These are phyloP conservation scores for Russula lepida DNA, from an alignment of 768 basidiomycete genomes.

Conservation along the genomic window DNA sequence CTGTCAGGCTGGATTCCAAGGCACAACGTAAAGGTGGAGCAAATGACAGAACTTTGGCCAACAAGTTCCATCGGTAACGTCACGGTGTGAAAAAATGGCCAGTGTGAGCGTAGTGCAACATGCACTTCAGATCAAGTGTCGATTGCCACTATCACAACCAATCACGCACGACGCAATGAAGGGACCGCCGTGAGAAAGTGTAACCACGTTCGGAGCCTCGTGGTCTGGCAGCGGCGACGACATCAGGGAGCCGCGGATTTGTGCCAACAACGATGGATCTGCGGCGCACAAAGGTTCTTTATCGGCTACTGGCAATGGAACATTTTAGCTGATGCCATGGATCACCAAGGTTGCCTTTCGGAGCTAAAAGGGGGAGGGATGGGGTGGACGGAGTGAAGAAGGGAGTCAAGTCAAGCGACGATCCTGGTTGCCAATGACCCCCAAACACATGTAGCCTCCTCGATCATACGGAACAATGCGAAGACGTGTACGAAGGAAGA, in stretches of 20 bases:
- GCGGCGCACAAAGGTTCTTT: constrained; percentile 1
- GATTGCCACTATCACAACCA: constrained; percentile 4
- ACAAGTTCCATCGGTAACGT: background rate
- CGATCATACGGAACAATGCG: constrained; percentile 15
- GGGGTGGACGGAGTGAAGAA: background rate
- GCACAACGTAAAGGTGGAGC: background rate
- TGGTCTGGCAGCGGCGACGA: background rate
- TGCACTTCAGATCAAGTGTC: constrained; percentile 1
- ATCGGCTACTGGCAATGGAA: background rate
- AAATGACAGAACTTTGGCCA: constrained; percentile 14
- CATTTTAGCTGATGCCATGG: background rate
- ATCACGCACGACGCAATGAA: background rate
- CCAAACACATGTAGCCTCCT: constrained; percentile 11
- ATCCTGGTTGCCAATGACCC: constrained; percentile 15
- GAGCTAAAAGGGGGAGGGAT: background rate
- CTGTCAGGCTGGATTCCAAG: background rate
- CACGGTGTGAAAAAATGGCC: constrained; percentile 9
- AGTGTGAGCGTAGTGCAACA: background rate
- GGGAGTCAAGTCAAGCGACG: constrained; percentile 2
- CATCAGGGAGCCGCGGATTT: constrained; percentile 11
- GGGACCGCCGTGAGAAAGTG: constrained; percentile 7
- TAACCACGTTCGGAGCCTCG: background rate
- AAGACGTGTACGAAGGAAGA: constrained; percentile 5
- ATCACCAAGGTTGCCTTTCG: constrained; percentile 3
- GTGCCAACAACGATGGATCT: constrained; percentile 1